phyloP scores from a whole-genome alignment of 202 grass and related monocot species.

The Setaria viridis region DNA sequence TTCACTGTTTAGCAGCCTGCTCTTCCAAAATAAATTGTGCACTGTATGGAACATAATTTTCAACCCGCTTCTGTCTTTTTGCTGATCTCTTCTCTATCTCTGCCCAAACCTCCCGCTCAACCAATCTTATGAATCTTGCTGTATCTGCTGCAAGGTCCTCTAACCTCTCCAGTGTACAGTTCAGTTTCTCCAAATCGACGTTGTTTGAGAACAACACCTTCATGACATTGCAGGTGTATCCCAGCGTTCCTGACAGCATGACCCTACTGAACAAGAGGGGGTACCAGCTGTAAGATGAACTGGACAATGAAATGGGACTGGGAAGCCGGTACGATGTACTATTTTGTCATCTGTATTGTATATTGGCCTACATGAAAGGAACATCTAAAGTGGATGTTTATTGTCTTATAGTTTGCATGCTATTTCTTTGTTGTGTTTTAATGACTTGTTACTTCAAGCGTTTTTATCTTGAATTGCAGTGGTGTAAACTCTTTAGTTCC shows the following conservation, averaged over 20 bases:
- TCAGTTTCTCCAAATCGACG: not conserved
- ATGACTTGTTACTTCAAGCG: no score
- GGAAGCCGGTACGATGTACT: no score
- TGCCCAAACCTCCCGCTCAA: not conserved
- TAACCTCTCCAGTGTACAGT: slow-evolving; percentile 9
- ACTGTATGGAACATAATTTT: not conserved
- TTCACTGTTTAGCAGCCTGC: not conserved
- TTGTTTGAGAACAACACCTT: not conserved
- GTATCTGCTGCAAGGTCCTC: slow-evolving; percentile 13
- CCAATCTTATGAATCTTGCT: slow-evolving; percentile 16
- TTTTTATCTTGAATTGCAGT: no score
- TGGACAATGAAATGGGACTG: no score
- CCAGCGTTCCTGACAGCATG: not conserved
- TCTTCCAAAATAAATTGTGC: not conserved
- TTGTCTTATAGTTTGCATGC: no score
- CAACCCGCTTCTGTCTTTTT: not conserved
- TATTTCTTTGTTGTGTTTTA: no score
- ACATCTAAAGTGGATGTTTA: no score
- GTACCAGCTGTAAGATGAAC: not conserved
- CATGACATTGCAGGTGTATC: not conserved
- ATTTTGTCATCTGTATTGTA: no score
- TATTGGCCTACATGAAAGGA: no score
- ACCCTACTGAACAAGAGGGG: not conserved
- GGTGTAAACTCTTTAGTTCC: no score
- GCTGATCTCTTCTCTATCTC: not conserved